Evolutionary conservation across 176 grass and related monocot genomes (phyloP).

Genomic region (Oryza officinalis): DNA sequence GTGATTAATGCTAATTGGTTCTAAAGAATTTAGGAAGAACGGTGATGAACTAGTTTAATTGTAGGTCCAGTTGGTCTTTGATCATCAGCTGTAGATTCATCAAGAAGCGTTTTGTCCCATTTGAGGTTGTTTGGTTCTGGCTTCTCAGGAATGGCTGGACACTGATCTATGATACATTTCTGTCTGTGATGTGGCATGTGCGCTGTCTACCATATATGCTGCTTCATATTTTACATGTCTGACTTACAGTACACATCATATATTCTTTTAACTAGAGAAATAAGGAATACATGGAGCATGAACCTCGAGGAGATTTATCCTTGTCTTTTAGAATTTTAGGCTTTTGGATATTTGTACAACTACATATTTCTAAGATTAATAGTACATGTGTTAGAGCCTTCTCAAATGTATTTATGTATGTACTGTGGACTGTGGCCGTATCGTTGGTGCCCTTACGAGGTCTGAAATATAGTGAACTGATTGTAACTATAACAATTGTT

Average conservation of each 20-base stretch:
- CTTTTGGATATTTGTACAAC: not conserved
- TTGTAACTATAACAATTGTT: slow-evolving; percentile 7
- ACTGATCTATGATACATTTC: slow-evolving; percentile 1
- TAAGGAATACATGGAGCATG: not conserved
- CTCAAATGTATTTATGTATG: not conserved
- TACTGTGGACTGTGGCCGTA: not conserved
- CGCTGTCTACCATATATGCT: not conserved
- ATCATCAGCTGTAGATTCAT: not conserved
- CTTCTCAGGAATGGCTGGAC: not conserved
- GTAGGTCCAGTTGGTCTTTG: not conserved
- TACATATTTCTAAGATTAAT: not conserved
- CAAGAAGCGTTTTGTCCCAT: not conserved
- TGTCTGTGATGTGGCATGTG: not conserved
- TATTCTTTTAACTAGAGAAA: not conserved
- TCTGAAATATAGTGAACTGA: not conserved
- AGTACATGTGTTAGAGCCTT: not conserved
- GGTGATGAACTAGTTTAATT: not conserved
- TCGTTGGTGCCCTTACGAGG: slow-evolving; percentile 8
- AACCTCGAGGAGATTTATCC: slow-evolving; percentile 3
- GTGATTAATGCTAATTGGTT: slow-evolving; percentile 7
- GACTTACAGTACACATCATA: not conserved
- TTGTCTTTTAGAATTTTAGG: not conserved
- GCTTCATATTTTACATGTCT: not conserved
- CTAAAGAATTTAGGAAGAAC: not conserved
- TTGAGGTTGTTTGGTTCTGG: not conserved